These are phyloP conservation scores for Eimeria sp. DNA, from an alignment of 169 alveolate genomes.

Conservation along the genomic window DNA sequence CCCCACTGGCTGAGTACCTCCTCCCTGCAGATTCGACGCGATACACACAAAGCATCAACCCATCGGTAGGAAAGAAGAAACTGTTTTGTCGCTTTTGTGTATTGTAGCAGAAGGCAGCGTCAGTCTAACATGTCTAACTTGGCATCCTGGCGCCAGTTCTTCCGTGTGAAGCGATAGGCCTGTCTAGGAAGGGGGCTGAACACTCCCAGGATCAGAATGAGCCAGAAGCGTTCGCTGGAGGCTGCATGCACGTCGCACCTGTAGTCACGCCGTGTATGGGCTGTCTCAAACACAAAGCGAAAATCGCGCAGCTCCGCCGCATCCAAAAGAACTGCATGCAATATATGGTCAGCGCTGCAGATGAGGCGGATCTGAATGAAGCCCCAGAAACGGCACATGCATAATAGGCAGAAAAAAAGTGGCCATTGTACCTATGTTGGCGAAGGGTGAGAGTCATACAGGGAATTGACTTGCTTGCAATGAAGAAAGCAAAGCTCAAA, in stretches of 20 bases:
- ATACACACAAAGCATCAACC: neutral
- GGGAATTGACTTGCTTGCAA: neutral
- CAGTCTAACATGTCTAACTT: neutral
- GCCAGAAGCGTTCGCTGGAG: neutral
- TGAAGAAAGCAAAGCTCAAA: neutral
- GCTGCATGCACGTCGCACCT: slow-evolving; percentile 33
- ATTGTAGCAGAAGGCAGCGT: neutral
- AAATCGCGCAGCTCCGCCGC: slow-evolving; percentile 66
- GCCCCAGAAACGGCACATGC: neutral
- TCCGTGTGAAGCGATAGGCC: neutral
- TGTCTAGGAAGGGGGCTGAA: neutral
- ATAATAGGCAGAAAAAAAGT: neutral
- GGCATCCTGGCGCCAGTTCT: neutral
- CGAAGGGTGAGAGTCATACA: neutral
- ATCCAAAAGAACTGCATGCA: slow-evolving; percentile 73
- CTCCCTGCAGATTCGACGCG: slow-evolving; percentile 16
- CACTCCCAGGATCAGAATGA: neutral
- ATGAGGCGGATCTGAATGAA: slow-evolving; percentile 53
- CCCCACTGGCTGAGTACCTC: slow-evolving; percentile 82
- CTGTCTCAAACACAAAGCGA: slow-evolving; percentile 41
- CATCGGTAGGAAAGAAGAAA: no score
- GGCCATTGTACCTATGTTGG: neutral
- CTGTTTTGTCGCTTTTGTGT: no score
- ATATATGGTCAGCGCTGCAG: slow-evolving; percentile 78
- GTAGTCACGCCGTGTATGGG: slow-evolving; percentile 76